Evolutionary conservation across 73 alveolate species (phyloP).

Genomic region (Uronychia setigera): DNA sequence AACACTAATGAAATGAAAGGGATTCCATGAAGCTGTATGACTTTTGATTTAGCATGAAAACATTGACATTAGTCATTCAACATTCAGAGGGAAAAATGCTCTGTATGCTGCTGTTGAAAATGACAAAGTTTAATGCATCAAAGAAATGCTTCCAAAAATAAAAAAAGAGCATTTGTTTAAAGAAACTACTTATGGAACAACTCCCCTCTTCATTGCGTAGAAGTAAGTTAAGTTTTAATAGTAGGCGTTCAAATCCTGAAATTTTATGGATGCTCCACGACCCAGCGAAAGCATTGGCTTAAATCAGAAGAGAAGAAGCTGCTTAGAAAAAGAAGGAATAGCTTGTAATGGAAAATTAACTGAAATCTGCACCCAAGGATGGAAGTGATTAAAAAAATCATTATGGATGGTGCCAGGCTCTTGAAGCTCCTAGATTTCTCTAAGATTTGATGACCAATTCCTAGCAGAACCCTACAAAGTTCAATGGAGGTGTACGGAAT

Average conservation of each 20-base stretch:
- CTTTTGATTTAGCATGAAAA: background rate
- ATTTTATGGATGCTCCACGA: background rate
- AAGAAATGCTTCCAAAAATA: background rate
- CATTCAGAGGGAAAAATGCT: background rate
- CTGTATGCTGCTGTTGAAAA: background rate
- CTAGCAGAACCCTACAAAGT: background rate
- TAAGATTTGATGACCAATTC: background rate
- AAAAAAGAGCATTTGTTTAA: background rate
- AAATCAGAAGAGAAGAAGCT: background rate
- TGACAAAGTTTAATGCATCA: background rate
- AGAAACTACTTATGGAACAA: background rate
- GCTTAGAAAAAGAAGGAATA: background rate
- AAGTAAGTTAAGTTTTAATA: background rate
- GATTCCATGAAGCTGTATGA: background rate
- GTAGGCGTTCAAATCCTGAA: background rate
- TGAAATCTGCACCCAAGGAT: background rate
- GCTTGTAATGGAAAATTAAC: background rate
- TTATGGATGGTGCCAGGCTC: background rate
- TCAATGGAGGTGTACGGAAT: background rate
- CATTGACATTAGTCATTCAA: background rate
- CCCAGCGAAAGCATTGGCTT: background rate
- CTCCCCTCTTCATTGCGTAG: background rate
- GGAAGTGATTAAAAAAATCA: background rate
- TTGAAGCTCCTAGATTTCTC: background rate
- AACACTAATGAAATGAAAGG: background rate